These are phyloP conservation scores for Xerocomus nothofagi DNA, from an alignment of 1,284 basidiomycete genomes.

Conservation along the genomic window DNA sequence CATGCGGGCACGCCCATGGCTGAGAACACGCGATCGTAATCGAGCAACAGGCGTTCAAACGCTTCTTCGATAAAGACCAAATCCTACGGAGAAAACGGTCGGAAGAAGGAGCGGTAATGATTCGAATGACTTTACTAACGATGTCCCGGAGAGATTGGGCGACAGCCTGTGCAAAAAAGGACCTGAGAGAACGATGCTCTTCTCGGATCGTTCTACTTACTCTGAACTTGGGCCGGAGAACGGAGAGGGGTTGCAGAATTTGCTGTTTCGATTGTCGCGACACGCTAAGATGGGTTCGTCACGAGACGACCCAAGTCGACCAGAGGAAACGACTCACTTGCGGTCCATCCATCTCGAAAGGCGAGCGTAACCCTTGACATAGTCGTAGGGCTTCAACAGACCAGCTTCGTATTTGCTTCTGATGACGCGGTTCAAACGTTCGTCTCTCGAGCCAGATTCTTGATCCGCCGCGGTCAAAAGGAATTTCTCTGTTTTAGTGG, in stretches of 20 bases:
- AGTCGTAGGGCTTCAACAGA: slow-evolving; percentile 92
- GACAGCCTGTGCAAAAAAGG: slow-evolving; percentile 60
- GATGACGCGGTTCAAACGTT: slow-evolving; percentile 90
- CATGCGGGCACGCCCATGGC: slow-evolving; percentile 97
- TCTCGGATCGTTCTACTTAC: slow-evolving; percentile 40
- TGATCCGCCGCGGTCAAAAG: slow-evolving; percentile 95
- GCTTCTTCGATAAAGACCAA: slow-evolving; percentile 98
- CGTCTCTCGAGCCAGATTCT: slow-evolving; percentile 86
- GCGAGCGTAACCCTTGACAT: slow-evolving; percentile 90
- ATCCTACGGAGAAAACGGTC: slow-evolving; percentile 50
- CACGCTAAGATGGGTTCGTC: slow-evolving; percentile 49
- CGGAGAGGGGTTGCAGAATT: slow-evolving; percentile 85
- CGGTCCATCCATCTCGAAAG: slow-evolving; percentile 94
- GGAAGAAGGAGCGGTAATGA: not conserved
- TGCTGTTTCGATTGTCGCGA: slow-evolving; percentile 89
- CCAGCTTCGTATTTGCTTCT: slow-evolving; percentile 97
- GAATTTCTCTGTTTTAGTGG: slow-evolving; percentile 84
- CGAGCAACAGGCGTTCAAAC: slow-evolving; percentile 91
- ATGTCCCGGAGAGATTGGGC: slow-evolving; percentile 90
- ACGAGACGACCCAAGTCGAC: not conserved
- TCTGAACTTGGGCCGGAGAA: slow-evolving; percentile 91
- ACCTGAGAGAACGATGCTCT: not conserved
- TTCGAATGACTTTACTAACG: slow-evolving; percentile 39
- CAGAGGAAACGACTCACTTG: slow-evolving; percentile 53
- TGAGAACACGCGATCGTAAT: slow-evolving; percentile 95